Conservation (phyloP, 345 rosid species). For the Ailanthus altissimus region DNA sequence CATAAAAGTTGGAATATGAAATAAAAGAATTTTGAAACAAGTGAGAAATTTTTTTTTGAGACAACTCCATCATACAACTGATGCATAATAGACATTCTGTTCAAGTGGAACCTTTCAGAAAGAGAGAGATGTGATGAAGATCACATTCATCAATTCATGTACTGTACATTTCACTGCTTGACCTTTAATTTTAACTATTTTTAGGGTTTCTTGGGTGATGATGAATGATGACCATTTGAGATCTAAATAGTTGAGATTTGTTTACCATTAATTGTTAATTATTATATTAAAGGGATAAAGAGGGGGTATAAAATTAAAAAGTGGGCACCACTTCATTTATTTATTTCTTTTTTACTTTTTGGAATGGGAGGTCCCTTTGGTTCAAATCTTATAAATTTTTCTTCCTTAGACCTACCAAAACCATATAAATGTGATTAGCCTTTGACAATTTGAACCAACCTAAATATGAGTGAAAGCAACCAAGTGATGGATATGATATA, state of each 20-base stretch:
- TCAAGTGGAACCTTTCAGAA: too few relatives aligned
- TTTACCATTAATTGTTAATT: neutral
- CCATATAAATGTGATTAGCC: neutral
- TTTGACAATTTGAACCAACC: constrained; percentile 25
- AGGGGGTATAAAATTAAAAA: neutral
- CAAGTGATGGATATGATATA: too few relatives aligned
- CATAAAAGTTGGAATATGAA: too few relatives aligned
- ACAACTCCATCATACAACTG: too few relatives aligned
- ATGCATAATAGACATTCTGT: too few relatives aligned
- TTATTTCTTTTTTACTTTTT: neutral
- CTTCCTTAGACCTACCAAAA: constrained; percentile 18
- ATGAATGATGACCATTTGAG: constrained; percentile 1
- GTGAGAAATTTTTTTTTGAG: too few relatives aligned
- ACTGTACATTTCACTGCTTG: neutral
- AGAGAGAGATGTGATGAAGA: too few relatives aligned
- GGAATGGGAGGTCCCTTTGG: neutral
- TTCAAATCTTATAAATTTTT: neutral
- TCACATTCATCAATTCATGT: too few relatives aligned
- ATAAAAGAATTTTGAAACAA: too few relatives aligned
- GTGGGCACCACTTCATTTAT: constrained; percentile 4
- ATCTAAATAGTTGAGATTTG: constrained; percentile 7
- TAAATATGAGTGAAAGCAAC: constrained; percentile 21
- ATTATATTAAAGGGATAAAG: neutral
- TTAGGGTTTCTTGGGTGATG: neutral
- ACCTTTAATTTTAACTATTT: neutral